Base-by-base conservation (phyloP, 257 asterid species). In the Gardenia jasminoides region DNA sequence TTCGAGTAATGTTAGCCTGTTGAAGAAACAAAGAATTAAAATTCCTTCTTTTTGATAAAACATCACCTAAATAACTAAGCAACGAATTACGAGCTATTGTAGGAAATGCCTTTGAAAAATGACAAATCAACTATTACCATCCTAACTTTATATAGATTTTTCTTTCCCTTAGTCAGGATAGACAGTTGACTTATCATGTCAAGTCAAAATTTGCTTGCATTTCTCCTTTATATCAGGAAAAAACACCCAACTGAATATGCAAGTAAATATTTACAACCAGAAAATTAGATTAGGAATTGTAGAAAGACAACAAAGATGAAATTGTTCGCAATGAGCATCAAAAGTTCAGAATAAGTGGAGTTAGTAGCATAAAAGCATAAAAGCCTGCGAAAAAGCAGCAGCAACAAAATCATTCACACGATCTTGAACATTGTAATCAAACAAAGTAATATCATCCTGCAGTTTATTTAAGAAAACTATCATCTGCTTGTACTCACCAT, bases 1-100 rank as follows among this genome's bases (percentile, higher is more conserved):
- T 83, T 67, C 97, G 95, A 78, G 99, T 93, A 75, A 93, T 91
- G 71, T 93, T 93, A 76, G 97, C 98, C 99, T 96, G 94, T 76
- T 46, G 61, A 73, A 16, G 33, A 79, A 76, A 69, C 65, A 74
- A 50, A 71, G 3, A 16, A 47, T 16, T n/a, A 47, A 26, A 36
- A 72, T 13, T 28, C 33, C 76, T 11, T 11, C 69, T 39, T 11
- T 36, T 8, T 11, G 8, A 64, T 64, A 64, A 64, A 64, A 64
- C 68, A 64, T 64, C 41, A 64, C 7, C 39, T 28, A 64, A 10
- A 64, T 0, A 13, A 64, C 11, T 13, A 28, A 28, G 1, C 36
- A 62, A 62, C 12, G 7, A 19, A 13, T 66, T 31, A 31, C 15
- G 44, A 30, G n/a, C 70, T 31, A 31, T 66, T 15, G 12, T 58